Conservation (phyloP, 2,329 filamentous ascomycete species). For the Trichoderma sp. region DNA sequence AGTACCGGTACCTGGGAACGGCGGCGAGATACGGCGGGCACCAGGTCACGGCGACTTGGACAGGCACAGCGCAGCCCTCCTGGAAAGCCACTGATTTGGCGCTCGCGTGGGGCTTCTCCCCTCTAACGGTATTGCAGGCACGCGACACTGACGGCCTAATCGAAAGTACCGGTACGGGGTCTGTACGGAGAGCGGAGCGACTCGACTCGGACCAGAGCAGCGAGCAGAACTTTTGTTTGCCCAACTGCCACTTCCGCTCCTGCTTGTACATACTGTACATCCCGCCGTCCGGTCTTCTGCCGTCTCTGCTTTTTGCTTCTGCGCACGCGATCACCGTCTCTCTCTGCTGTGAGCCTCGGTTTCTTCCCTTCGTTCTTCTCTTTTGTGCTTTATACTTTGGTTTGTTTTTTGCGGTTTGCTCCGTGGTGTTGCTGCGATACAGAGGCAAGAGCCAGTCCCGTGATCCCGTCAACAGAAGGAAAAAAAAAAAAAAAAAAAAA, state of each 20-base stretch:
- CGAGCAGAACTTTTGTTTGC: conserved; percentile 14
- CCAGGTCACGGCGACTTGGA: not conserved
- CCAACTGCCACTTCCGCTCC: not conserved
- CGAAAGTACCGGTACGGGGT: not conserved
- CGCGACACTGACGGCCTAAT: conserved; percentile 17
- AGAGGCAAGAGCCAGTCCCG: not conserved
- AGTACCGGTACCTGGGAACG: not conserved
- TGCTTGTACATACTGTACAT: not conserved
- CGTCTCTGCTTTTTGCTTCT: not conserved
- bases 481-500: too few relatives aligned
- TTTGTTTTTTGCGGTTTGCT: not conserved
- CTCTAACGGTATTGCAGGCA: conserved; percentile 15
- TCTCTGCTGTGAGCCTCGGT: not conserved
- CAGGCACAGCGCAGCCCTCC: not conserved
- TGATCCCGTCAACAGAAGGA: not conserved
- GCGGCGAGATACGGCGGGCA: not conserved
- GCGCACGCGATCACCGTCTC: not conserved
- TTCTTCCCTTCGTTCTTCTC: not conserved
- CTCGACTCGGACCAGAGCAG: not conserved
- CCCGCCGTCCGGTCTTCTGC: not conserved
- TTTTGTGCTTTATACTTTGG: not conserved
- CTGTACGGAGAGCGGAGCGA: conserved; percentile 3
- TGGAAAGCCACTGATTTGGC: conserved; percentile 5
- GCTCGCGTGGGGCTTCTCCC: not conserved
- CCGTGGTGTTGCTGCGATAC: not conserved